Percentiles rank a stretch among this genome's conserved stretches.
These are phyloP conservation scores for Tinospora cordifolia DNA, from an alignment of 164 flowering plant species.

Conservation along the genomic window DNA sequence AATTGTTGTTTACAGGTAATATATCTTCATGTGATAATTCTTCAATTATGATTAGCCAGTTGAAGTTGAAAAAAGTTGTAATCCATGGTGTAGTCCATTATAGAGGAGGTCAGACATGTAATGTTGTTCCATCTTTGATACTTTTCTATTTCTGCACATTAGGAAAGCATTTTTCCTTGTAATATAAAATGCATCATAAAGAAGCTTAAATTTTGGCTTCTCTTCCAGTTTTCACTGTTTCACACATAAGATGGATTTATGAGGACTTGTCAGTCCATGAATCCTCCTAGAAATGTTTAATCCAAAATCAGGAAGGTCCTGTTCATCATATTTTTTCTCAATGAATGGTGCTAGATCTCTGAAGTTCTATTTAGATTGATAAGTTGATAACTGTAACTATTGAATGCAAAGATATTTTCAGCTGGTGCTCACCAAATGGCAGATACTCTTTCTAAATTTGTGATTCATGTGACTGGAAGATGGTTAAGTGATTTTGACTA, in stretches of 20 bases:
- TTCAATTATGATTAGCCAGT: neutral
- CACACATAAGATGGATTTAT: neutral
- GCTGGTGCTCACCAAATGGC: neutral
- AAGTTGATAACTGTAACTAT: neutral
- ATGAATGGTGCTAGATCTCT: neutral
- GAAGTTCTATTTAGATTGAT: neutral
- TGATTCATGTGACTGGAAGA: neutral
- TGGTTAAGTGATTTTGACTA: neutral
- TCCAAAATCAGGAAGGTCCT: neutral
- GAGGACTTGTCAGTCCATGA: neutral
- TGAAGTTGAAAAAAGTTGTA: neutral
- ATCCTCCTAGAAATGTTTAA: neutral
- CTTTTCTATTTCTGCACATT: neutral
- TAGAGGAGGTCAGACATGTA: neutral
- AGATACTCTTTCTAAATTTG: neutral
- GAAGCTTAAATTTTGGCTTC: neutral
- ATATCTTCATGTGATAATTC: neutral
- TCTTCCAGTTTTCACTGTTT: neutral
- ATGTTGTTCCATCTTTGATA: neutral
- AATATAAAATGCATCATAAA: neutral
- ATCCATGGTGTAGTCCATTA: neutral
- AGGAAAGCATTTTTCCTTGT: neutral
- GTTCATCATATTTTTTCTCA: neutral
- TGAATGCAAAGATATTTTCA: neutral
- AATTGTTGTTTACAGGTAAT: conserved; percentile 87